A percentile compares a stretch with the other conserved stretches of the same genome.
Evolutionary conservation across 2,329 filamentous ascomycete species (phyloP).

Genomic region (Alternaria consortialis): DNA sequence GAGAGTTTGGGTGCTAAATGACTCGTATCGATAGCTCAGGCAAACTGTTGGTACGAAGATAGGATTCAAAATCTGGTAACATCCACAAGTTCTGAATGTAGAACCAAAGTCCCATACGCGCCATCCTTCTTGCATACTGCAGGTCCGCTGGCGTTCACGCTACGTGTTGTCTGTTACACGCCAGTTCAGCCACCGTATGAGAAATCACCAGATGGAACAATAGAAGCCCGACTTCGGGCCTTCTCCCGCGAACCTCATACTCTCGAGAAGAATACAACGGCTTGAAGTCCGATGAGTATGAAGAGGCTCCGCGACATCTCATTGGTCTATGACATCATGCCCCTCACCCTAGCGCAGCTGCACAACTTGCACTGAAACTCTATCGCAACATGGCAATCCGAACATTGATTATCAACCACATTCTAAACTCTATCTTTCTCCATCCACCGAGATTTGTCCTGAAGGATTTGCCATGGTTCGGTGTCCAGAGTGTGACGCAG

Average conservation of each 20-base stretch:
- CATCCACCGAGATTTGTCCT: not conserved
- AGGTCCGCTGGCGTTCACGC: not conserved
- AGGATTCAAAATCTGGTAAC: not conserved
- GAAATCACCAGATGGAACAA: not conserved
- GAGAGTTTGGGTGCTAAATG: not conserved
- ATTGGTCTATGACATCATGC: conserved; percentile 25
- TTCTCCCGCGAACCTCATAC: not conserved
- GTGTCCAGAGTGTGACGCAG: conserved; percentile 42
- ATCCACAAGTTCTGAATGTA: not conserved
- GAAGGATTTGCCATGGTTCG: conserved; percentile 25
- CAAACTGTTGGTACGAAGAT: not conserved
- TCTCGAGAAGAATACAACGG: not conserved
- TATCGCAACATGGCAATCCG: not conserved
- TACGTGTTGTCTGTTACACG: not conserved
- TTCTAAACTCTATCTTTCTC: not conserved
- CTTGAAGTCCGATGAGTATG: not conserved
- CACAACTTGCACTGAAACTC: conserved; percentile 4
- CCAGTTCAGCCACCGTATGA: not conserved
- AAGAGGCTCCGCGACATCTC: not conserved
- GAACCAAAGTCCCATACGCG: not conserved
- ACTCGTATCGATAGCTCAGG: not conserved
- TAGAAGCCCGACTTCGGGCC: not conserved
- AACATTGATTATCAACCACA: not conserved
- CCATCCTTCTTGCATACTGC: not conserved
- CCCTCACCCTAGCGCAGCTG: conserved; percentile 17